Evolutionary conservation across 176 grass and related monocot species (phyloP).

Genomic region (Zea luxurians): DNA sequence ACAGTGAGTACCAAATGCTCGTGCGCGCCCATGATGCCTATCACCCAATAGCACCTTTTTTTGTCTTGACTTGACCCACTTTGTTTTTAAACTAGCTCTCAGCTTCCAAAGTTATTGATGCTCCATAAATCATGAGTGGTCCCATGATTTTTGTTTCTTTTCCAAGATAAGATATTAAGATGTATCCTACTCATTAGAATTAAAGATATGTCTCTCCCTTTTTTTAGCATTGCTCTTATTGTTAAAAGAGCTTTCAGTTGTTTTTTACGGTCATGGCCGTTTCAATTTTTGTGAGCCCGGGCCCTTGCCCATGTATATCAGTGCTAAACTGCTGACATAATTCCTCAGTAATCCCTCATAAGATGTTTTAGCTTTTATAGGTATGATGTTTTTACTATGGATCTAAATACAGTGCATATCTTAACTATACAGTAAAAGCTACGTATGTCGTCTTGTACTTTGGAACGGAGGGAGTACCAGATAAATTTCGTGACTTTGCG

Average conservation of each 20-base stretch:
- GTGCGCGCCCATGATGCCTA: neutral
- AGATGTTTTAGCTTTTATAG: too few relatives aligned
- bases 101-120: conserved; percentile 16
- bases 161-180: neutral
- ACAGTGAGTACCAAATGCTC: conserved; percentile 1
- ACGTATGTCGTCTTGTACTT: too few relatives aligned
- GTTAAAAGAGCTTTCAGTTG: neutral
- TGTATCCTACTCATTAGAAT: neutral
- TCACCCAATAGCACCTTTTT: neutral
- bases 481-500: too few relatives aligned
- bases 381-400: too few relatives aligned
- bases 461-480: too few relatives aligned
- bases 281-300: neutral
- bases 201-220: neutral
- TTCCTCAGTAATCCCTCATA: too few relatives aligned
- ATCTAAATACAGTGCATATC: too few relatives aligned
- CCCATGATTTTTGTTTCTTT: neutral
- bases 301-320: neutral
- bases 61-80: neutral
- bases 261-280: neutral
- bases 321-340: too few relatives aligned
- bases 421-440: too few relatives aligned
- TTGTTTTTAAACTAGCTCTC: neutral
- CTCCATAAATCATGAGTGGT: neutral
- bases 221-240: neutral